Percentiles rank a stretch among this genome's conserved stretches.
phyloP scores from a whole-genome alignment of 2,329 filamentous ascomycete species.

The Aureobasidium lini region DNA sequence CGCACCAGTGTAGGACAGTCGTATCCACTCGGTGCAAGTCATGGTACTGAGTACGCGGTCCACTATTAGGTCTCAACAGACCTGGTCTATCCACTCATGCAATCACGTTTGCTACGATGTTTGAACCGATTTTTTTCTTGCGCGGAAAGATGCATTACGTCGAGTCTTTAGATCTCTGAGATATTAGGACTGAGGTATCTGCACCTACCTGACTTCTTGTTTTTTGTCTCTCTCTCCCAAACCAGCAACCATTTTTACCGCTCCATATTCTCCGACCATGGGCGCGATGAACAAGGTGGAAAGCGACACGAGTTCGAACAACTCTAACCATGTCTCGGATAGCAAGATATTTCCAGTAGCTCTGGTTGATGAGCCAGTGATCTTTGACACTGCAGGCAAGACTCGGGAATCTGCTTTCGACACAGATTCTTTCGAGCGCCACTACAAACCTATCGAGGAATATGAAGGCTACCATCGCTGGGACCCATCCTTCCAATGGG shows the following conservation, averaged over 20 bases:
- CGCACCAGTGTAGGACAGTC: background rate
- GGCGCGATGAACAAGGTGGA: background rate
- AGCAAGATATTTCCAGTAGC: slow-evolving; percentile 18
- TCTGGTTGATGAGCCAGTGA: slow-evolving; percentile 15
- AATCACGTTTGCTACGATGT: background rate
- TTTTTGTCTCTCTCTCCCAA: background rate
- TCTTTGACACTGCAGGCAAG: slow-evolving; percentile 21
- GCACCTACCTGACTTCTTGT: background rate
- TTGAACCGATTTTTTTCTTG: background rate
- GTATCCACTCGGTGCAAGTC: background rate
- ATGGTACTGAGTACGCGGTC: background rate
- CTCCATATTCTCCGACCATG: background rate
- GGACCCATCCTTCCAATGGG: slow-evolving; percentile 52
- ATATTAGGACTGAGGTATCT: background rate
- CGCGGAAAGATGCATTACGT: background rate
- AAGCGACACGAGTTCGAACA: slow-evolving; percentile 2
- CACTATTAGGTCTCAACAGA: slow-evolving; percentile 8
- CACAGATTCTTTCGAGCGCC: slow-evolving; percentile 28
- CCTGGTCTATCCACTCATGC: background rate
- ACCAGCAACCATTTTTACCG: background rate
- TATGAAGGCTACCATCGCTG: slow-evolving; percentile 56
- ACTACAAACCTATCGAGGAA: slow-evolving; percentile 45
- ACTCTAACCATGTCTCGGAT: slow-evolving; percentile 3
- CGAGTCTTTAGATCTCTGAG: background rate
- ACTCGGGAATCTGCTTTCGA: slow-evolving; percentile 26